Evolutionary conservation across 805 yeast species (phyloP).

Genomic region (Saccharomycopsis schoenii): DNA sequence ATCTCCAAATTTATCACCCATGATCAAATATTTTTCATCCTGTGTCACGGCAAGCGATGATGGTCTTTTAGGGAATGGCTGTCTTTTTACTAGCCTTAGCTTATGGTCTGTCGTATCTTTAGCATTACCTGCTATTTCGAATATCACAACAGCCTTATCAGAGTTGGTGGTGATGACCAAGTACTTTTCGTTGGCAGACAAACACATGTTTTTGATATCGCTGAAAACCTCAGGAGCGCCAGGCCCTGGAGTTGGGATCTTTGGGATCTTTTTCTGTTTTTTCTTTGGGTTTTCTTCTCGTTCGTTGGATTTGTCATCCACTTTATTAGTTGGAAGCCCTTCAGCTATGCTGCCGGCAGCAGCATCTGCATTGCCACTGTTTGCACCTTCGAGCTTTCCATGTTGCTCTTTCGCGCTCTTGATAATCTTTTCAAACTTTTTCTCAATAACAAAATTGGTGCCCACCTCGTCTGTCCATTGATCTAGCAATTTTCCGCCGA

Average conservation of each 20-base stretch:
- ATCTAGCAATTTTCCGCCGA: conserved; percentile 37
- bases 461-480: conserved; percentile 56
- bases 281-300: conserved; percentile 4
- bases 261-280: conserved; percentile 33
- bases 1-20: conserved; percentile 96
- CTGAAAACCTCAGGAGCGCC: conserved; percentile 62
- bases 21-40: conserved; percentile 42
- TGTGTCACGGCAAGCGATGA: conserved; percentile 57
- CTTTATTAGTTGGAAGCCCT: neutral
- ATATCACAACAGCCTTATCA: conserved; percentile 69
- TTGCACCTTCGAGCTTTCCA: conserved; percentile 10
- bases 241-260: conserved; percentile 52
- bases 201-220: conserved; percentile 52
- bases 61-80: conserved; percentile 87
- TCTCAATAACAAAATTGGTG: conserved; percentile 34
- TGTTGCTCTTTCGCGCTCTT: conserved; percentile 27
- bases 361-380: too few relatives aligned
- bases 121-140: conserved; percentile 27
- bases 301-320: neutral
- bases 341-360: neutral
- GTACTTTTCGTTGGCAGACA: conserved; percentile 43
- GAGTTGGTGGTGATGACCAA: conserved; percentile 69
- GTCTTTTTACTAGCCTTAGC: conserved; percentile 51
- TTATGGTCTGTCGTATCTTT: conserved; percentile 10
- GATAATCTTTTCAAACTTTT: conserved; percentile 36